A percentile compares a stretch with the other conserved stretches of the same genome.
Evolutionary conservation across 139 green algal genomes (phyloP).

Genomic region (Tetradesmus lagerheimii): DNA sequence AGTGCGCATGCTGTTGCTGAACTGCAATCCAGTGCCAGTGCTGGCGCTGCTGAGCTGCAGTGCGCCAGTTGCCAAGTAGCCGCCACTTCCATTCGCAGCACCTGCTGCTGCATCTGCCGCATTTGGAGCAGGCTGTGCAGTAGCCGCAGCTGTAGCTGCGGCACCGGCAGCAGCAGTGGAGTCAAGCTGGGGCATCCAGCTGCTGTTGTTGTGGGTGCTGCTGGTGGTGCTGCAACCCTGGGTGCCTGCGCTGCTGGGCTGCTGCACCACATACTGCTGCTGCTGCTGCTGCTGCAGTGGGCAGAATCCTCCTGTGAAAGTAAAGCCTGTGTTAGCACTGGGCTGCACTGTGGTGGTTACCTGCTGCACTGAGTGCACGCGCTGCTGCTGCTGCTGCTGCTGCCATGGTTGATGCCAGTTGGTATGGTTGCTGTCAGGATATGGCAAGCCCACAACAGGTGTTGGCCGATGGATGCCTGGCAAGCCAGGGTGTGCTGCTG

Average conservation of each 20-base stretch:
- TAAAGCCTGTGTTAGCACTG: not conserved
- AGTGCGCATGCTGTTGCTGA: constrained; percentile 5
- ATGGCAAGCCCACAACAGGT: not conserved
- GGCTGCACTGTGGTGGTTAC: not conserved
- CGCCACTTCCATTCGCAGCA: not conserved
- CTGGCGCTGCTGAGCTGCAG: not conserved
- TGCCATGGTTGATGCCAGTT: not conserved
- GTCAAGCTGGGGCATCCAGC: not conserved
- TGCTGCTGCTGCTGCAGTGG: not conserved
- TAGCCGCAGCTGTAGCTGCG: not conserved
- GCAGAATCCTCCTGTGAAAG: not conserved
- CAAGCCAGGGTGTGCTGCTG: not conserved
- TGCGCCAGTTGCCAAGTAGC: no score
- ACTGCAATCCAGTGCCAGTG: not conserved
- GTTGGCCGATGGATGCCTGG: not conserved
- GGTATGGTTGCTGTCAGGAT: not conserved
- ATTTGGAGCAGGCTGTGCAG: not conserved
- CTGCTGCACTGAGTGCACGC: not conserved
- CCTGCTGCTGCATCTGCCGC: not conserved
- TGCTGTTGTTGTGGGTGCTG: not conserved
- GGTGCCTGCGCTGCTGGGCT: not conserved
- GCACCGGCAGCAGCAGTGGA: not conserved
- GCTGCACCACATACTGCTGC: not conserved
- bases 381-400: not conserved
- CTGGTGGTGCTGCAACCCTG: constrained; percentile 1